Evolutionary conservation across 2,329 filamentous ascomycete genomes (phyloP), one percentile per base, ranked within the genome.

Genomic region (Podosphaera leucotricha): DNA sequence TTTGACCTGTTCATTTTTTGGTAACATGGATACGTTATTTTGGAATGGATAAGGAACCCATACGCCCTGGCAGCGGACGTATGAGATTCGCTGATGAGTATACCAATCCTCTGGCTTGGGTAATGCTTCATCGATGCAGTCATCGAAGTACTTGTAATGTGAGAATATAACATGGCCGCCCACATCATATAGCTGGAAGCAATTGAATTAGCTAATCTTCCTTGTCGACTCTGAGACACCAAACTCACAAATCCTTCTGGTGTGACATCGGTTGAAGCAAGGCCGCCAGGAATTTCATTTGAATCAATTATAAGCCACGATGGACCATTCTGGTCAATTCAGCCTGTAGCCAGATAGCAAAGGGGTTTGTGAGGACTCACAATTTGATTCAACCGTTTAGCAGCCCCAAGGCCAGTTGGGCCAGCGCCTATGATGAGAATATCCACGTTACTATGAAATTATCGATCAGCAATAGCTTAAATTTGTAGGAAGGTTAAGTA

Each of bases 31-130:
- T 61, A 98, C 87, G 71, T 98, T 98, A 76, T 95, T 98, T 70
- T 98, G 90, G 78, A 98, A 94, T 51, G 90, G 90, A 67, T 98
- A 98, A 44, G 90, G 87, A 46, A 98, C 90, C 90, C 90, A 98
- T 59, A 84, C 72, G 53, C 72, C 71, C 76, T 92, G 87, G 79
- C 85, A 94, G 60, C 90, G 86, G 55, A 98, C 87, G 63, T 98
- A 98, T 50, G 90, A 98, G 66, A 98, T 90, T 61, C 90, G 86
- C 71, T 98, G 80, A 70, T 98, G 90, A 52, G 77, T 83, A 67
- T 80, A 95, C 90, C 90, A 98, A 68, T 98, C 90, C 47, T 83
- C 79, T 47, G 85, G 75, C 59, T 84, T 84, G 57, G 90, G 90
- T 37, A 98, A 77, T 44, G 90, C 90, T 71, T 98, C 90, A 62